A percentile compares a stretch with the other conserved stretches of the same genome.
Conservation (phyloP, 805 yeast species). For the Kluyveromyces starmeri region DNA sequence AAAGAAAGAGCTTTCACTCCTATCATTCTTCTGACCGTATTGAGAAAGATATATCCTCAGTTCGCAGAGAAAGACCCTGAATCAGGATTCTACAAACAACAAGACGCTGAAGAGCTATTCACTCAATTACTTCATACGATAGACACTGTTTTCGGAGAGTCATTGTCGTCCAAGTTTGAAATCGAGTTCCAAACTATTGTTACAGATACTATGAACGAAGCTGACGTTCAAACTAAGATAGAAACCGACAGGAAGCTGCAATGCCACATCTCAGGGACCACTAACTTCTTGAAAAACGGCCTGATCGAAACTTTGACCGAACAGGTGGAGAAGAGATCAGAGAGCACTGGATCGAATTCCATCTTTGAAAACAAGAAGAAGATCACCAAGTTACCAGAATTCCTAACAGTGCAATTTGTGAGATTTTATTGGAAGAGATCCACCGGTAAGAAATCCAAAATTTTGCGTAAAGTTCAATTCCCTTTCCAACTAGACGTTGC, state of each 20-base stretch:
- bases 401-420: constrained; percentile 83
- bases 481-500: constrained; percentile 88
- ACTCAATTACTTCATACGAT: constrained; percentile 62
- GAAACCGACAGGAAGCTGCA: constrained; percentile 53
- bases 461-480: constrained; percentile 86
- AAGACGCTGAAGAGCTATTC: constrained; percentile 96
- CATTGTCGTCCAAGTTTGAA: constrained; percentile 48
- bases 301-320: constrained; percentile 66
- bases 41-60: constrained; percentile 73
- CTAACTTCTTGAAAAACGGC: constrained; percentile 86
- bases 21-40: constrained; percentile 48
- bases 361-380: constrained; percentile 48
- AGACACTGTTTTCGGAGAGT: constrained; percentile 36
- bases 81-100: constrained; percentile 77
- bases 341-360: constrained; percentile 61
- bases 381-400: constrained; percentile 76
- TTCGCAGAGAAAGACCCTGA: constrained; percentile 68
- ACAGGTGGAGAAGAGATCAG: constrained; percentile 67
- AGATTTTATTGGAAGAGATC: constrained; percentile 96
- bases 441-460: constrained; percentile 82
- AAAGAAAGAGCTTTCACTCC: constrained; percentile 53
- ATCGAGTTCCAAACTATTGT: constrained; percentile 55
- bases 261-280: constrained; percentile 79
- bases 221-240: constrained; percentile 32
- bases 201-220: constrained; percentile 48